A percentile compares a stretch with the other conserved stretches of the same genome.
These are phyloP conservation scores for Piromyces finnis DNA, from an alignment of 192 early-diverging fungal species.

Conservation along the genomic window DNA sequence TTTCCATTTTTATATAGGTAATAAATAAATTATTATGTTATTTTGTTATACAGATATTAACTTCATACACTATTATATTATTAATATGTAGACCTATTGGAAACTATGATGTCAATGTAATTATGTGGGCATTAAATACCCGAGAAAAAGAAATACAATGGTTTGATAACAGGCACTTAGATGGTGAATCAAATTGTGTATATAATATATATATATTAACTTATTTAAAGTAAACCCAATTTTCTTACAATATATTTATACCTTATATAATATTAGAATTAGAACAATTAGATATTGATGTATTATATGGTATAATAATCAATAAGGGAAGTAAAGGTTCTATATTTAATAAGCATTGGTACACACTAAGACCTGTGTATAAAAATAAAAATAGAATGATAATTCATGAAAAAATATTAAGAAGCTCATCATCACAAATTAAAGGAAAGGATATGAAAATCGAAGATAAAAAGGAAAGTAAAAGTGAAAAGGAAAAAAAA, in stretches of 20 bases:
- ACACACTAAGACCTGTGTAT: background rate
- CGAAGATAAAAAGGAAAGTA: background rate
- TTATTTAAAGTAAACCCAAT: too few relatives aligned
- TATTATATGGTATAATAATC: background rate
- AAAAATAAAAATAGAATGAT: background rate
- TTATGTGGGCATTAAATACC: background rate
- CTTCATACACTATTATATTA: too few relatives aligned
- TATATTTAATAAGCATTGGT: background rate
- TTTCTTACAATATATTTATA: too few relatives aligned
- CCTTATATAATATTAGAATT: too few relatives aligned
- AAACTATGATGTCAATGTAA: background rate
- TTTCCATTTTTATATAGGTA: too few relatives aligned
- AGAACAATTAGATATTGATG: background rate
- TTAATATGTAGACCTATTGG: background rate
- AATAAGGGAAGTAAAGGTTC: background rate
- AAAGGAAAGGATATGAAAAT: too few relatives aligned
- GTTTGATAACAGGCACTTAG: background rate
- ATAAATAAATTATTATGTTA: too few relatives aligned
- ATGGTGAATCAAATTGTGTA: too few relatives aligned
- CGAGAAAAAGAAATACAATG: background rate
- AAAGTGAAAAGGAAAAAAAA: background rate
- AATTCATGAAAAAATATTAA: background rate
- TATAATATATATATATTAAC: too few relatives aligned
- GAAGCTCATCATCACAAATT: background rate
- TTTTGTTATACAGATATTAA: too few relatives aligned